phyloP scores from a whole-genome alignment of 2,329 filamentous ascomycete genomes.

The Apiospora arundinis region DNA sequence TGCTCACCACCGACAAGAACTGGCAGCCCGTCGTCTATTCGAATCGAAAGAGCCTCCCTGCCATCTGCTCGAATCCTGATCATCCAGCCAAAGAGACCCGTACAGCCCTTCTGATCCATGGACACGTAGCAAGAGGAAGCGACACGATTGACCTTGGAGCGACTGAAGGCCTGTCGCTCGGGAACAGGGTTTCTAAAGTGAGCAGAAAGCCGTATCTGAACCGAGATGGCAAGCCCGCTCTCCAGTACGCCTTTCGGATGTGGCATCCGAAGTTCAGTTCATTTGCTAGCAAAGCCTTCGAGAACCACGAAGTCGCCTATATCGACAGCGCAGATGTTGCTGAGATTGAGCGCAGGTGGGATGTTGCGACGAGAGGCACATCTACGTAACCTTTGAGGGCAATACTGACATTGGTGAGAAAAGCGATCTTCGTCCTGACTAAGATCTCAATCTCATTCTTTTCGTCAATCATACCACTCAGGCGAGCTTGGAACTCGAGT shows the following conservation, averaged over 20 bases:
- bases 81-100: not conserved
- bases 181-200: not conserved
- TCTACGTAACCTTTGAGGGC: too few species aligned
- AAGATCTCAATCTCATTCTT: too few species aligned
- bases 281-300: not conserved
- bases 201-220: not conserved
- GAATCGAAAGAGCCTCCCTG: not conserved
- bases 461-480: too few species aligned
- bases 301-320: not conserved
- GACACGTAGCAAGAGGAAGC: not conserved
- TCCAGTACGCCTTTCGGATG: not conserved
- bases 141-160: not conserved
- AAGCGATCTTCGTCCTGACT: too few species aligned
- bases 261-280: not conserved
- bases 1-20: not conserved
- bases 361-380: too few species aligned
- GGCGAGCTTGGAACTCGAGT: too few species aligned
- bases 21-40: not conserved
- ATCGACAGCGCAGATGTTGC: not conserved
- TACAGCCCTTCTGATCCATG: not conserved
- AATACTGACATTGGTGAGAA: too few species aligned
- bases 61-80: too few species aligned
- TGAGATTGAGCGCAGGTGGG: not conserved
- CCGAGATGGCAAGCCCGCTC: not conserved
- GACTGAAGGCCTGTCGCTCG: not conserved